phyloP scores from a whole-genome alignment of 345 rosid species.

The Tarenaya hassleriana region DNA sequence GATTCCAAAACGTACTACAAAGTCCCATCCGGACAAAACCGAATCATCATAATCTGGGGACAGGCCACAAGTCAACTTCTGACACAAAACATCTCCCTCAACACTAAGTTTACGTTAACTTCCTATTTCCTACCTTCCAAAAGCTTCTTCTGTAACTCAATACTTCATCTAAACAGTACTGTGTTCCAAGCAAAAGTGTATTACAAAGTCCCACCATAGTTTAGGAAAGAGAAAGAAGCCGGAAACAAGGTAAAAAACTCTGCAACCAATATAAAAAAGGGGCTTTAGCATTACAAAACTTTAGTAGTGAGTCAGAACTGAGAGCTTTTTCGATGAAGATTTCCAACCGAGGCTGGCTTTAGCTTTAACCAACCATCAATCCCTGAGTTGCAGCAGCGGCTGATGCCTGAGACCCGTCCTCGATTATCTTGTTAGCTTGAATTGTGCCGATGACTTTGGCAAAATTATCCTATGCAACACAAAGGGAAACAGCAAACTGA shows the following conservation, averaged over 20 bases:
- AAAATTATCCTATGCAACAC: conserved; percentile 48
- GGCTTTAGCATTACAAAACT: conserved; percentile 4
- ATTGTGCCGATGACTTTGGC: conserved; percentile 55
- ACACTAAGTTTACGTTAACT: conserved; percentile 12
- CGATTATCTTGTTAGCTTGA: conserved; percentile 64
- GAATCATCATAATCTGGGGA: no score
- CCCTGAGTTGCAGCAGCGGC: conserved; percentile 38
- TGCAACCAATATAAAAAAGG: background rate
- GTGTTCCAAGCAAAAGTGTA: background rate
- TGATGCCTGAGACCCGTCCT: conserved; percentile 53
- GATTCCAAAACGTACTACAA: no score
- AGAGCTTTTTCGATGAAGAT: background rate
- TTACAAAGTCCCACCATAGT: conserved; percentile 5
- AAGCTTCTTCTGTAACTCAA: no score
- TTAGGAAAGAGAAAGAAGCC: conserved; percentile 1
- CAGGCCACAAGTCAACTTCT: conserved; percentile 26
- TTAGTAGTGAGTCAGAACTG: background rate
- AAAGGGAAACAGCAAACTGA: background rate
- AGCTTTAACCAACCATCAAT: conserved; percentile 41
- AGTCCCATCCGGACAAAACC: no score
- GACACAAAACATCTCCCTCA: conserved; percentile 25
- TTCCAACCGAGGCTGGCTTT: conserved; percentile 1
- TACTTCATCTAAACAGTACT: no score
- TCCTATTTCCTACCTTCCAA: background rate
- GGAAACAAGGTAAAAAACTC: conserved; percentile 5